Evolutionary conservation across 139 green algal genomes (phyloP).

Genomic region (Cymbomonas tetramitiformis): DNA sequence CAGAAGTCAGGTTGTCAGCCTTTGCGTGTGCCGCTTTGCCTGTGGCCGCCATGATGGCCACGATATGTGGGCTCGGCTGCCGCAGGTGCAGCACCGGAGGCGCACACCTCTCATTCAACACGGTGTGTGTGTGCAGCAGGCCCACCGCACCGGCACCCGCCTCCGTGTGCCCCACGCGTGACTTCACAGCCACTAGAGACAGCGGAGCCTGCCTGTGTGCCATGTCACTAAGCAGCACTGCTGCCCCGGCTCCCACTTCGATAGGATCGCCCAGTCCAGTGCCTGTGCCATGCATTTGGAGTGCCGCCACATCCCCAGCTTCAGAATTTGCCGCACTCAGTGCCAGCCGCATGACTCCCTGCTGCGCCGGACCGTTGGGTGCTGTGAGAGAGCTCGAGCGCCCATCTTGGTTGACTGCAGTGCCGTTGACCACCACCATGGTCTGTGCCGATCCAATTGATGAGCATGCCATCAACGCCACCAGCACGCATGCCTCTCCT

Average conservation of each 20-base stretch:
- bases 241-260: constrained; percentile 35
- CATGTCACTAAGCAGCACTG: too few relatives aligned
- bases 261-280: constrained; percentile 47
- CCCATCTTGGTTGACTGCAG: constrained; percentile 75
- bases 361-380: constrained; percentile 70
- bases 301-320: neutral
- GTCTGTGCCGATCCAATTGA: neutral
- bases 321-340: constrained; percentile 13
- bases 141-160: constrained; percentile 59
- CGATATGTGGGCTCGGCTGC: constrained; percentile 45
- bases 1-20: too few relatives aligned
- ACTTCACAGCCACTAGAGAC: too few relatives aligned
- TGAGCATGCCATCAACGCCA: constrained; percentile 11
- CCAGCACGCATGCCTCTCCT: neutral
- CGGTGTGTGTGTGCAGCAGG: constrained; percentile 22
- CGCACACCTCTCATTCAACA: neutral
- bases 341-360: constrained; percentile 45
- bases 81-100: constrained; percentile 24
- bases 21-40: too few relatives aligned
- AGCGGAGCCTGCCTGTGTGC: too few relatives aligned
- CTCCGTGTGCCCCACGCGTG: constrained; percentile 63
- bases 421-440: constrained; percentile 34
- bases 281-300: constrained; percentile 37
- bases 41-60: too few relatives aligned
- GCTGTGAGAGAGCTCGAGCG: constrained; percentile 66